These are phyloP conservation scores for Leccinum rimulosum DNA, from an alignment of 768 basidiomycete genomes.

Conservation along the genomic window DNA sequence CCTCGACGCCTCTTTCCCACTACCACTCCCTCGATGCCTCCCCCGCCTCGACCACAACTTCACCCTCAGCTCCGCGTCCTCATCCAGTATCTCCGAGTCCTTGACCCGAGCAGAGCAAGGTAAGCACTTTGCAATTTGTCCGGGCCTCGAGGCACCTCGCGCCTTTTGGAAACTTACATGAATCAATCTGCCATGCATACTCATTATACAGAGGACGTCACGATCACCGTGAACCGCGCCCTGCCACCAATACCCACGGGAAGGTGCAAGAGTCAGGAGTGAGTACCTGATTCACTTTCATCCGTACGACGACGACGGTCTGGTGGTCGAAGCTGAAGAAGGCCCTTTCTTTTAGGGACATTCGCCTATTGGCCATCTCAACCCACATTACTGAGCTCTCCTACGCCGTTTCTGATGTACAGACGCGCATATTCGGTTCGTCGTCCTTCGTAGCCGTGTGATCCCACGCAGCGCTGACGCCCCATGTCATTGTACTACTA, in stretches of 20 bases:
- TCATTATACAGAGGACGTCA: constrained; percentile 60
- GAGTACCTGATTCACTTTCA: constrained; percentile 35
- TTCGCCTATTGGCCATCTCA: constrained; percentile 73
- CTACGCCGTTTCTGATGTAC: constrained; percentile 84
- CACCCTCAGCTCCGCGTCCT: constrained; percentile 29
- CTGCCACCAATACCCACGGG: constrained; percentile 42
- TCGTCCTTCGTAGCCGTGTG: constrained; percentile 7
- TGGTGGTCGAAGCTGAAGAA: constrained; percentile 29
- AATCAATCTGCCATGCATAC: constrained; percentile 29
- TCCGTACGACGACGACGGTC: constrained; percentile 20
- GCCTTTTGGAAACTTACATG: constrained; percentile 32
- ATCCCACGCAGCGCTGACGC: constrained; percentile 11
- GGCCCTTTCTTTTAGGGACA: constrained; percentile 53
- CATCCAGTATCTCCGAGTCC: constrained; percentile 56
- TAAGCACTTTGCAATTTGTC: constrained; percentile 31
- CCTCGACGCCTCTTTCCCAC: constrained; percentile 33
- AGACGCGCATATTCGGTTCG: constrained; percentile 86
- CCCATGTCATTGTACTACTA: constrained; percentile 31
- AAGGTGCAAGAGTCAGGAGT: constrained; percentile 67
- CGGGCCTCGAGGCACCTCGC: constrained; percentile 23
- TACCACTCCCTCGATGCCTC: constrained; percentile 34
- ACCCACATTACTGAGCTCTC: constrained; percentile 87
- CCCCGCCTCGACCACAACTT: constrained; percentile 19
- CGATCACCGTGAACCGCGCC: constrained; percentile 57
- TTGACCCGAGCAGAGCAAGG: constrained; percentile 64